Evolutionary conservation across 768 basidiomycete genomes (phyloP).

Genomic region (Boletus barrowsii): DNA sequence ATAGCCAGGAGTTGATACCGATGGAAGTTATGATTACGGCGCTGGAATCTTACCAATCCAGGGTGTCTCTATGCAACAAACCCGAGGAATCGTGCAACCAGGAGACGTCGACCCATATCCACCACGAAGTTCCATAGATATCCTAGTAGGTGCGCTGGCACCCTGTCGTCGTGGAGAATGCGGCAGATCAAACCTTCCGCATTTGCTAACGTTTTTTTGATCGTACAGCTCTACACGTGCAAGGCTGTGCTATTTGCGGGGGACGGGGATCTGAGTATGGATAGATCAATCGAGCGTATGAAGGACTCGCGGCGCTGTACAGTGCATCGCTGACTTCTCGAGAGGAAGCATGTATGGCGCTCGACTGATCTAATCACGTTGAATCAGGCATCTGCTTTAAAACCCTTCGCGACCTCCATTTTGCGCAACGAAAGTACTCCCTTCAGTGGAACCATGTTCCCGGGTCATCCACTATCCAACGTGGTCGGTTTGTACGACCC

Average conservation of each 20-base stretch:
- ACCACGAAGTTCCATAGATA: neutral
- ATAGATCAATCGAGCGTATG: neutral
- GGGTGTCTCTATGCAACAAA: neutral
- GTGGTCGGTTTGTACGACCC: neutral
- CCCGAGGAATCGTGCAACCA: neutral
- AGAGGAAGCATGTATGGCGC: neutral
- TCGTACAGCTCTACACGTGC: neutral
- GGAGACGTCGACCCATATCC: neutral
- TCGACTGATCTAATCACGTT: neutral
- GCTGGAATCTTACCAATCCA: neutral
- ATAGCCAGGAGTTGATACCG: conserved; percentile 8
- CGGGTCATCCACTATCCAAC: neutral
- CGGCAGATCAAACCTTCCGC: neutral
- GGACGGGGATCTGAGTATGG: neutral
- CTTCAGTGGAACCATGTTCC: neutral
- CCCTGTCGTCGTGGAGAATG: neutral
- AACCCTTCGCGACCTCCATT: neutral
- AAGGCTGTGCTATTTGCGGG: neutral
- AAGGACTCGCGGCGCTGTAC: neutral
- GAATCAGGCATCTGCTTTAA: conserved; percentile 4
- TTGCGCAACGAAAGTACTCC: neutral
- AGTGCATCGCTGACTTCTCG: conserved; percentile 3
- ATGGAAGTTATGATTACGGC: conserved; percentile 5
- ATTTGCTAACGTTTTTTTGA: neutral
- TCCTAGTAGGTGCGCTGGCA: neutral